Evolutionary conservation across 441 rosid species (phyloP), one percentile per base, ranked within the genome.

Genomic region (Erodium moschatum): DNA sequence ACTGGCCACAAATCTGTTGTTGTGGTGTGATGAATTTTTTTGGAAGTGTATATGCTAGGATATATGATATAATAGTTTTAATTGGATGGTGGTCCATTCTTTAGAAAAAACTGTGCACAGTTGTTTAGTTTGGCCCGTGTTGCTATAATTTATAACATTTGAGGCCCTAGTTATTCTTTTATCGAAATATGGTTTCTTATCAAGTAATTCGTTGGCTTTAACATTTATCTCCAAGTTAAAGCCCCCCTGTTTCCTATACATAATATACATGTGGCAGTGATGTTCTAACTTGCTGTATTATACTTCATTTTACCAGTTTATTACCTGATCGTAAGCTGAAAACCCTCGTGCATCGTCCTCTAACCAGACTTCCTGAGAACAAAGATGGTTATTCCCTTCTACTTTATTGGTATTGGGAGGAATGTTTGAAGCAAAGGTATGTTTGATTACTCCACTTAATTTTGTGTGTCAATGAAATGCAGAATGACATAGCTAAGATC

Each of bases 401-500:
- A 69, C 88, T 91, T 46, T 89, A 88, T 73, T 94, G 97, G 97
- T 91, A 89, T 70, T 91, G 95, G 89, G 99, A 91, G 76, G 97
- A 94, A 15, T 86, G 97, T 81, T 81, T 91, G 77, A 91, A 88
- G 86, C 91, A 85, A 77, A 91, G 97, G 99, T 94, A 74, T 73
- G 27, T 13, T 50, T 15, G 19, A 20, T 48, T 73, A 73, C 63
- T 56, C 12, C 5, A 16, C 27, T 9, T 56, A 56, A 20, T 56
- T 19, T 52, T 68, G 64, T 31, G 3, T 54, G 42, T 48, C 60
- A 19, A 15, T 19, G 35, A 63, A 15, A 42, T 42, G 48, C 48
- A 42, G 12, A 8, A 12, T 12, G 48, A 12, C 13, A 42, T 12
- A 42, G 12, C 48, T 42, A 42, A 42, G 7, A 42, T 42, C 48